Base-by-base conservation (phyloP, 116 monocot genomes). In the Iris pallida region DNA sequence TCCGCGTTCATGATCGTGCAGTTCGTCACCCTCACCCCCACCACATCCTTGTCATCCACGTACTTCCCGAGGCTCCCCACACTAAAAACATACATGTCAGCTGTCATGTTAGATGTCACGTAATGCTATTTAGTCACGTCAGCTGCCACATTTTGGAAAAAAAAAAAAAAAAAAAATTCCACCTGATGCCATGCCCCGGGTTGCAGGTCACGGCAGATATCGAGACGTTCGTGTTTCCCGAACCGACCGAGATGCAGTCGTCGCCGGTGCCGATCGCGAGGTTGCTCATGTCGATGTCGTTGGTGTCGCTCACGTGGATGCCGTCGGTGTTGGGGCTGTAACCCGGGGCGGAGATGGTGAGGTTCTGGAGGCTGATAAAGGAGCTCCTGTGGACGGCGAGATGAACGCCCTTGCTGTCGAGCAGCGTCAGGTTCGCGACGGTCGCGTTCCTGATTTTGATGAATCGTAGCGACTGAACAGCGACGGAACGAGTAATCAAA, bases 251-350 rank as follows among this genome's bases (percentile, higher is more conserved):
- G 59, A 80, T 51, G 60, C 80, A 80, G 57, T 80, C 80, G n/a
- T 80, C 81, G 8, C 81, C 81, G 7, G 76, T 72, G 46, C 54
- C 76, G 30, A 81, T 75, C 20, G 45, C 61, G 45, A 55, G 10
- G 47, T 55, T 40, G 9, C 66, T 42, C 15, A 76, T 18, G 41
- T 20, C 64, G 46, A 81, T 20, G 18, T 46, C 13, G 44, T 59
- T 20, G 12, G 71, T 52, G 30, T 58, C 51, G 17, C 71, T 71
- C 15, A 75, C 41, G 71, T 81, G 76, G 71, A 81, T 76, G 9
- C 81, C 81, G 20, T 81, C 76, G 4, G 81, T 81, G 81, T 81
- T 81, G 14, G 81, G 81, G 53, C 81, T 81, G 16, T 72, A 46
- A 0, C 7, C 57, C 0, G 76, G 81, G 11, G 81, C 71, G 1